Base-by-base conservation (phyloP, 1,139 yeast species). In the Ashbya aceris region DNA sequence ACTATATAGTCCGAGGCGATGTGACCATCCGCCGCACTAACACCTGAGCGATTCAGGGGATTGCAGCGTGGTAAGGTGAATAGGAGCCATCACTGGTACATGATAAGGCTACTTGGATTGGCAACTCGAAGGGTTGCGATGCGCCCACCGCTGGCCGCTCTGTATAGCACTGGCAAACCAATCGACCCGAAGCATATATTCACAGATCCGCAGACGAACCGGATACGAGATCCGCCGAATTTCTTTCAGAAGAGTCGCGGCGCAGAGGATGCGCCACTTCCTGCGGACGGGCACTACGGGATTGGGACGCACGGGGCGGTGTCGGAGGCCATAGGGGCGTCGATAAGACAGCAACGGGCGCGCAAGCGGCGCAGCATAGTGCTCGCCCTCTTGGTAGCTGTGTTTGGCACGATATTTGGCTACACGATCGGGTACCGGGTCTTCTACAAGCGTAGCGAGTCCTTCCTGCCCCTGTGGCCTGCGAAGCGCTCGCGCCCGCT, bases 401-500 rank as follows among this genome's bases (percentile, higher is more conserved):
- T 55, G 8, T 32, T 56, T 20, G 52, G 53, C 8, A 41, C 47
- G 1, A 33, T 57, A n/a, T 20, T 57, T 27, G 61, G 61, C 7
- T 58, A 58, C 42, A 43, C 53, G 3, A 40, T 60, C 4, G 49
- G 54, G 30, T 60, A 59, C 43, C 57, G 47, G 45, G 61, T 55
- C 7, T 29, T 54, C 8, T 57, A 54, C 41, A 36, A 37, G 30
- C 40, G 43, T 14, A 51, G 53, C 28, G 57, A 56, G 31, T 45
- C 50, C 7, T 60, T 54, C 38, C 45, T 57, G 13, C 59, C 61
- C n/a, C 30, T 58, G 13, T 48, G 42, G 20, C 61, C 61, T 7
- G 50, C 57, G n/a, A 44, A 51, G 8, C 51, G 49, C 35, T 38
- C 49, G 11, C 56, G 58, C 30, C 50, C 49, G 30, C 46, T 58